Evolutionary conservation across 2,329 filamentous ascomycete genomes (phyloP).

Genomic region (Penicillium sp.): DNA sequence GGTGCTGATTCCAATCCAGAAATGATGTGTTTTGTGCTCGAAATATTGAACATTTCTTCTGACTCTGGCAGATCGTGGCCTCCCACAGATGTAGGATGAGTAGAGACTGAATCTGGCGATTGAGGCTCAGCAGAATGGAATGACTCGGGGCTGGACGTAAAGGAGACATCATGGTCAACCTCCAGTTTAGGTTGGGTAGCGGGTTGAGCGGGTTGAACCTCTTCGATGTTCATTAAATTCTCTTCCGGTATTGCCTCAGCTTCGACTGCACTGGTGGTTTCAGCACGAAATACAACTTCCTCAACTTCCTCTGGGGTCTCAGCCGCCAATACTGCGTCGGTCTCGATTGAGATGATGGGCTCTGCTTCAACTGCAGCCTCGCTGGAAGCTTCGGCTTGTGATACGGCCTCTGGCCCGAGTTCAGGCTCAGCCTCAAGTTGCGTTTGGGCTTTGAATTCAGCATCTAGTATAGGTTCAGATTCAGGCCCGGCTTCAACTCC

Average conservation of each 20-base stretch:
- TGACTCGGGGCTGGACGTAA: constrained; percentile 43
- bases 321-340: background rate
- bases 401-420: background rate
- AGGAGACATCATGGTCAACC: constrained; percentile 27
- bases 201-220: background rate
- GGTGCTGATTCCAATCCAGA: background rate
- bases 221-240: background rate
- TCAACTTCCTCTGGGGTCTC: background rate
- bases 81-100: constrained; percentile 24
- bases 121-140: constrained; percentile 40
- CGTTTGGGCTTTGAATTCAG: background rate
- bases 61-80: constrained; percentile 2
- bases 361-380: background rate
- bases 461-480: background rate
- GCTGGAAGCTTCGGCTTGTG: too few species aligned
- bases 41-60: background rate
- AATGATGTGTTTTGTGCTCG: background rate
- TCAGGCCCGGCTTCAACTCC: background rate
- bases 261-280: background rate
- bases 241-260: background rate
- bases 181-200: constrained; percentile 6
- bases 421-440: background rate
- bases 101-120: constrained; percentile 21
- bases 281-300: background rate
- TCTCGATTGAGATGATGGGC: background rate